Percentiles rank a stretch among this genome's conserved stretches.
phyloP scores from a whole-genome alignment of 495 filamentous ascomycete genomes.

The Lepidopterella palustris region DNA sequence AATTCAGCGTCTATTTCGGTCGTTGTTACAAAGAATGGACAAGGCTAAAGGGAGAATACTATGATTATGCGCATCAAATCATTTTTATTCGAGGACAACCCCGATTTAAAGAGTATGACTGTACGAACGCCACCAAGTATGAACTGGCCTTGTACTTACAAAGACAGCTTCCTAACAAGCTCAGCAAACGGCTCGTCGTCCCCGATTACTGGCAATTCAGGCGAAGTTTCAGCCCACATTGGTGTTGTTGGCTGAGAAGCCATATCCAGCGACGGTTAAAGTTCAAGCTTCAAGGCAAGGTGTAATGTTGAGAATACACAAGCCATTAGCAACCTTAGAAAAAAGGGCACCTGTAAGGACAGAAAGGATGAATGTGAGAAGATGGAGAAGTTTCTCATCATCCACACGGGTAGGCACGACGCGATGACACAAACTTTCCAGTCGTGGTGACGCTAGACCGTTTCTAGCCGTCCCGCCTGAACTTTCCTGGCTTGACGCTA shows the following conservation, averaged over 20 bases:
- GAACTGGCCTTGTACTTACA: too few relatives aligned
- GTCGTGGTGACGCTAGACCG: background rate
- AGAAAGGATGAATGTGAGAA: too few relatives aligned
- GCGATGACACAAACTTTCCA: background rate
- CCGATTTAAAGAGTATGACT: background rate
- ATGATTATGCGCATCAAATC: background rate
- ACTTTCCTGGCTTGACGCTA: too few relatives aligned
- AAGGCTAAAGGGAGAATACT: too few relatives aligned
- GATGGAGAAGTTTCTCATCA: too few relatives aligned
- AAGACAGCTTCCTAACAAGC: constrained; percentile 62
- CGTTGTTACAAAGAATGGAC: too few relatives aligned
- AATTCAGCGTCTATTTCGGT: too few relatives aligned
- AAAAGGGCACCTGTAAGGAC: too few relatives aligned
- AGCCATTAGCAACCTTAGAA: background rate
- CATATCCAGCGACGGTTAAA: background rate
- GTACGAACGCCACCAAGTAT: too few relatives aligned
- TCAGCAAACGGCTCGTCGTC: constrained; percentile 58
- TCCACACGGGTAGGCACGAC: too few relatives aligned
- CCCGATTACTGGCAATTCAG: constrained; percentile 55
- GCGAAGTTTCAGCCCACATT: constrained; percentile 24
- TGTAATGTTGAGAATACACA: background rate
- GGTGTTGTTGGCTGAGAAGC: constrained; percentile 22
- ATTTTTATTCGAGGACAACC: background rate
- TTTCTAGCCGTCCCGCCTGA: background rate
- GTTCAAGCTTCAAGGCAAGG: background rate